These are phyloP conservation scores for Brettanomyces nanus DNA, from an alignment of 805 yeast genomes.

Conservation along the genomic window DNA sequence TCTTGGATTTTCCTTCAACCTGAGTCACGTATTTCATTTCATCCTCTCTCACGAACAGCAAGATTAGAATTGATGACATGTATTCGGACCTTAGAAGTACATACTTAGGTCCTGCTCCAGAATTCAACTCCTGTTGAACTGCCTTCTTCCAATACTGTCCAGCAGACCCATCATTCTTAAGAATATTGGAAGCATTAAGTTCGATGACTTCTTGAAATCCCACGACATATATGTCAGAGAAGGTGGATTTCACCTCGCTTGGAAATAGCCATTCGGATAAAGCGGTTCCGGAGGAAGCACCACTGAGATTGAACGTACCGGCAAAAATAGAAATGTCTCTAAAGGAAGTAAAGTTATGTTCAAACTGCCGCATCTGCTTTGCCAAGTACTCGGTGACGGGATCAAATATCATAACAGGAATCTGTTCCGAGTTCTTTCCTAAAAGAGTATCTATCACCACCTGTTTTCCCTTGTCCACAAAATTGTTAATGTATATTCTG, in stretches of 20 bases:
- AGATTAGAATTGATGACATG: conserved; percentile 58
- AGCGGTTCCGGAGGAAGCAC: conserved; percentile 50
- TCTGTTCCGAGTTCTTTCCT: conserved; percentile 71
- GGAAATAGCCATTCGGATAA: conserved; percentile 81
- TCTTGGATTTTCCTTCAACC: conserved; percentile 91
- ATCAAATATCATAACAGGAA: conserved; percentile 69
- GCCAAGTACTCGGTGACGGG: conserved; percentile 84
- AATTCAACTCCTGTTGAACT: conserved; percentile 55
- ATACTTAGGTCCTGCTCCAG: conserved; percentile 27
- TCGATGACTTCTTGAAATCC: conserved; percentile 95
- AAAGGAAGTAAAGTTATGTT: conserved; percentile 49
- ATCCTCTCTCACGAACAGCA: conserved; percentile 52
- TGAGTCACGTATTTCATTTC: conserved; percentile 49
- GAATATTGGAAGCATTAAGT: conserved; percentile 81
- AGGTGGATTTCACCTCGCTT: conserved; percentile 33
- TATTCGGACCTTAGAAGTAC: conserved; percentile 67
- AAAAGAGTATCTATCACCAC: conserved; percentile 79
- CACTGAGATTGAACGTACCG: conserved; percentile 87
- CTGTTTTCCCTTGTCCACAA: conserved; percentile 87
- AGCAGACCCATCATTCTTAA: conserved; percentile 76
- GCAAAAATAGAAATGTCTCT: conserved; percentile 58
- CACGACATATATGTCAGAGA: conserved; percentile 78
- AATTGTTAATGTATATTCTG: conserved; percentile 90
- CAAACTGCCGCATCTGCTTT: conserved; percentile 43
- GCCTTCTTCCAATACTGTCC: conserved; percentile 72